phyloP scores from a whole-genome alignment of 2,329 filamentous ascomycete species.

The Cryphonectria parasitica region DNA sequence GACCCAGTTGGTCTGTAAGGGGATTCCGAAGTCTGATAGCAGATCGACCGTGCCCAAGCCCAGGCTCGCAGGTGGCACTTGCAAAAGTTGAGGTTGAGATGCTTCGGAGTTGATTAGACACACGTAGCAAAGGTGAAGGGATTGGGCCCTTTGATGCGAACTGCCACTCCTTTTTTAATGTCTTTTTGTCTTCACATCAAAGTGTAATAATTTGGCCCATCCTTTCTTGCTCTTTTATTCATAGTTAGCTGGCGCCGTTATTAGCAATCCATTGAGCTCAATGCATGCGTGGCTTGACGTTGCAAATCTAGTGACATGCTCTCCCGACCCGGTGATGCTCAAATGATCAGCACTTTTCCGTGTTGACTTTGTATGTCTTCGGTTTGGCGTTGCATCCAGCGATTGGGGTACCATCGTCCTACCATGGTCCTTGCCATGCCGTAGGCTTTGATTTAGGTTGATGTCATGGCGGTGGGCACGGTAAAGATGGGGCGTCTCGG shows the following conservation, averaged over 20 bases:
- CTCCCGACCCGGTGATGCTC: background rate
- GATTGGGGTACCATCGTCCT: background rate
- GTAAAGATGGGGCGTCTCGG: background rate
- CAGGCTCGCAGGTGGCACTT: background rate
- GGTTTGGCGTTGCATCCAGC: background rate
- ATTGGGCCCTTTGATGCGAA: background rate
- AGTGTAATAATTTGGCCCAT: background rate
- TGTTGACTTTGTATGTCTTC: background rate
- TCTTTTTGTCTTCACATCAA: constrained; percentile 10
- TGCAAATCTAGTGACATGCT: background rate
- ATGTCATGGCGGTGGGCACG: background rate
- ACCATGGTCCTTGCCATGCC: background rate
- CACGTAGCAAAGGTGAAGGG: background rate
- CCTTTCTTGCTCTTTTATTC: constrained; percentile 8
- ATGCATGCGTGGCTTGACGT: background rate
- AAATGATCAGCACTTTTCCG: background rate
- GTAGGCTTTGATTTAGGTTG: background rate
- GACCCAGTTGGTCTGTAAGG: constrained; percentile 19
- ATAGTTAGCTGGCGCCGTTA: background rate
- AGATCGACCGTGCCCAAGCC: background rate
- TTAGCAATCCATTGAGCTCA: constrained; percentile 23
- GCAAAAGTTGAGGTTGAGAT: constrained; percentile 5
- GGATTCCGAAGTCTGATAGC: background rate
- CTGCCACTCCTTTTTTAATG: constrained; percentile 16
- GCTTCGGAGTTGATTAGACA: background rate